A percentile compares a stretch with the other conserved stretches of the same genome.
These are phyloP conservation scores for Phaeotremella fagi DNA, from an alignment of 768 basidiomycete species.

Conservation along the genomic window DNA sequence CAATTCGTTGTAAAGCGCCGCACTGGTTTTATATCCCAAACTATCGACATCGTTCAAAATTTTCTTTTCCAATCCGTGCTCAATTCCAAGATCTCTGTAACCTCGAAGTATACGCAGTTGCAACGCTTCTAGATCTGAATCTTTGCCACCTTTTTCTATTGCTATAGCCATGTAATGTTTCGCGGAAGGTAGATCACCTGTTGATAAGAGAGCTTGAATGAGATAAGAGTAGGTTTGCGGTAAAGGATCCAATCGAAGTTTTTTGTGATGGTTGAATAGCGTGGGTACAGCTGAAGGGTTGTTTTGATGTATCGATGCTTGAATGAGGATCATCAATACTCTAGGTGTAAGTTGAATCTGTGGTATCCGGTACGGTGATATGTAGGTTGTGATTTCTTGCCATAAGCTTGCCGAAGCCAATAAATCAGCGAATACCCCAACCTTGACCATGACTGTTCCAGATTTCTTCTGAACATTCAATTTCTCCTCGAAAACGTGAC, in stretches of 20 bases:
- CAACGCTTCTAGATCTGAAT: slow-evolving; percentile 5
- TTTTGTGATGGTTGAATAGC: slow-evolving; percentile 1
- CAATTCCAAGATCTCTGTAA: slow-evolving; percentile 15
- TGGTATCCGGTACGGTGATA: not conserved
- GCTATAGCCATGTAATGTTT: not conserved
- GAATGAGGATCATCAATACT: not conserved
- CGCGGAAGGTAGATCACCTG: slow-evolving; percentile 14
- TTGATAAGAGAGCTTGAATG: slow-evolving; percentile 8
- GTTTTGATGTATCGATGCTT: slow-evolving; percentile 7
- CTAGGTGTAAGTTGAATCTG: not conserved
- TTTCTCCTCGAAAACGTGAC: not conserved
- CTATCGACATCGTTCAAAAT: slow-evolving; percentile 13
- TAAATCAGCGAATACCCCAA: not conserved
- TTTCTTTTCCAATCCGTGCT: slow-evolving; percentile 15
- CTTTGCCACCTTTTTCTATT: not conserved
- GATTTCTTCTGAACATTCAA: not conserved
- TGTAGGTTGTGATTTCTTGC: slow-evolving; percentile 1
- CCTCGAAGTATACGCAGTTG: slow-evolving; percentile 24
- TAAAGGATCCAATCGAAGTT: not conserved
- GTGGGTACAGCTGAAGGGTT: slow-evolving; percentile 1
- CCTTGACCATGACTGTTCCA: not conserved
- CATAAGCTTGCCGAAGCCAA: slow-evolving; percentile 4
- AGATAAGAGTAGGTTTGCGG: slow-evolving; percentile 1
- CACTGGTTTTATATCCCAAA: slow-evolving; percentile 5
- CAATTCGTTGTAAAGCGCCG: slow-evolving; percentile 16